Base-by-base conservation (phyloP, 257 asterid genomes). In the Cinchona pubescens region DNA sequence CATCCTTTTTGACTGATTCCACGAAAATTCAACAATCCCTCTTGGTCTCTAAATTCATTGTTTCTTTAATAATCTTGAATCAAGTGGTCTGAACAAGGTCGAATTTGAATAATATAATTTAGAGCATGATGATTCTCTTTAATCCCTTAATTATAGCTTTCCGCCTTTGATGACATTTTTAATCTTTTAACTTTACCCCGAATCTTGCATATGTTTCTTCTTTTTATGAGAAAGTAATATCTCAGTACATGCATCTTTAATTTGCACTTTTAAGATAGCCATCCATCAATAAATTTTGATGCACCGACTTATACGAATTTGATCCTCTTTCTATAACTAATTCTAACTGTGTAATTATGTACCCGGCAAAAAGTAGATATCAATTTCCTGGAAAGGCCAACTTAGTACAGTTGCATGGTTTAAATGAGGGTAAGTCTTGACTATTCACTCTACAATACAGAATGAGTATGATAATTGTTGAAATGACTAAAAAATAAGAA, bases 111-210 rank as follows among this genome's bases (percentile, higher is more conserved):
- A 13, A 14, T 30, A 25, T n/a, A n/a, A n/a, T 27, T 25, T 25
- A 16, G 18, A 45, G 38, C n/a, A 29, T 19, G 14, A 79, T 48
- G 51, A 46, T 49, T 71, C 32, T 34, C 71, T 67, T 34, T n/a
- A 14, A 55, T 23, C 8, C 37, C 35, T 72, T 53, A n/a, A n/a
- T n/a, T n/a, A n/a, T n/a, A 21, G 29, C 60, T 79, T 79, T 79
- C 80, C 74, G 83, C 35, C 83, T 21, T 79, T 70, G 63, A 62
- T 40, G 83, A 75, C 77, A 79, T 69, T 62, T 38, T 49, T 56
- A 56, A 58, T 68, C 43, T 15, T 25, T 76, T 3, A 1, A 42
- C 25, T 71, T 51, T 29, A 37, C 15, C 30, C 1, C 46, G 71
- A 79, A 73, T 79, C 82, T 79, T 62, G 69, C 69, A 74, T 38